Conservation (phyloP, 106 monocot genomes). For the Ottelia alismoides region DNA sequence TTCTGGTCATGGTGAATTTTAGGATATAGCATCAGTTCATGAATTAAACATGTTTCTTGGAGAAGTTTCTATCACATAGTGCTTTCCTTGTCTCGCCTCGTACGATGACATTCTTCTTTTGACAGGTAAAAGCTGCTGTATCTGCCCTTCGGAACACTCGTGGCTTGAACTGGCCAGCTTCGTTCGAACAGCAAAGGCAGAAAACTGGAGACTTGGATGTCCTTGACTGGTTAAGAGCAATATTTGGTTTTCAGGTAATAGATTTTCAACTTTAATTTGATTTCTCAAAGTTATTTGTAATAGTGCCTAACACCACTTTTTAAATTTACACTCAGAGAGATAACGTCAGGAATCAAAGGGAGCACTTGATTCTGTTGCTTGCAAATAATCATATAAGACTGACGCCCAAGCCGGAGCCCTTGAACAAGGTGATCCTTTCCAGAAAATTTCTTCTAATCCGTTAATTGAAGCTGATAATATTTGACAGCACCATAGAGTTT, state of each 20-base stretch:
- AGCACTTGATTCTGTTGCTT: slow-evolving; percentile 81
- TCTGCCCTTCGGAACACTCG: slow-evolving; percentile 60
- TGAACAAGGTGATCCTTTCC: slow-evolving; percentile 82
- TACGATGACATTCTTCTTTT: background rate
- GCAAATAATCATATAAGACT: slow-evolving; percentile 85
- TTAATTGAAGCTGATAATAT: no score
- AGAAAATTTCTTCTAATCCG: no score
- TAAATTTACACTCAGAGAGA: slow-evolving; percentile 62
- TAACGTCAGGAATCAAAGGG: slow-evolving; percentile 84
- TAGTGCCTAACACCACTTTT: no score
- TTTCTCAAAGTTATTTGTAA: no score
- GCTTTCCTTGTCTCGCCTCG: no score
- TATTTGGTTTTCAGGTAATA: slow-evolving; percentile 96
- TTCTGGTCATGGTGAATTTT: no score
- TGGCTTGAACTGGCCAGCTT: slow-evolving; percentile 72
- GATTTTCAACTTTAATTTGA: background rate
- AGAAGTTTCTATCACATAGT: no score
- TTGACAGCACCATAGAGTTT: no score
- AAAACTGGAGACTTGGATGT: slow-evolving; percentile 86
- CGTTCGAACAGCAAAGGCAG: slow-evolving; percentile 72
- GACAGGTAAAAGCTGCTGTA: slow-evolving; percentile 88
- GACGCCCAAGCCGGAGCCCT: slow-evolving; percentile 85
- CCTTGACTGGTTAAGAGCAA: slow-evolving; percentile 89
- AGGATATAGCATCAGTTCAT: no score
- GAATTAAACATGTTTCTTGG: no score